Percentiles rank a stretch among this genome's conserved stretches.
Conservation (phyloP, 352 stramenopile species). For the Phytophthora quininea region DNA sequence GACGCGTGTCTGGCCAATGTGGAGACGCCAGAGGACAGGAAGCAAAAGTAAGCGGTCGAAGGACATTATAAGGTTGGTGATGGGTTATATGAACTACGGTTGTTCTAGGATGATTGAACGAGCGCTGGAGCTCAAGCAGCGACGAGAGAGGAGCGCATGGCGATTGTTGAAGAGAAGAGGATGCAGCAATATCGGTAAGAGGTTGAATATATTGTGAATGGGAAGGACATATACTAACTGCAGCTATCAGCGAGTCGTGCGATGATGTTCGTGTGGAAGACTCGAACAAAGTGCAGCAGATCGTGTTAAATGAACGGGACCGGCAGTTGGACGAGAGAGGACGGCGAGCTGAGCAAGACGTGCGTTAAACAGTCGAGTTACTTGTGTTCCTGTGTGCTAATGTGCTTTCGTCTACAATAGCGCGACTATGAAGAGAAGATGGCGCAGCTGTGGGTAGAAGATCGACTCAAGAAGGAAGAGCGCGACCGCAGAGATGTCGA, state of each 20-base stretch:
- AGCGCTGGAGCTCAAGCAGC: conserved; percentile 71
- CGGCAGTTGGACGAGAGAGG: conserved; percentile 66
- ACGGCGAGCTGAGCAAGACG: conserved; percentile 52
- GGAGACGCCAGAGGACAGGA: conserved; percentile 80
- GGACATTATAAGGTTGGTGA: not conserved
- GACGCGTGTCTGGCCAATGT: conserved; percentile 66
- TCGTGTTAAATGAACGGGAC: conserved; percentile 66
- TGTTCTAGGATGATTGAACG: conserved; percentile 72
- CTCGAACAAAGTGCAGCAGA: conserved; percentile 64
- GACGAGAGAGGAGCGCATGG: conserved; percentile 63
- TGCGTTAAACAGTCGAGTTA: conserved; percentile 3
- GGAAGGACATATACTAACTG: not conserved
- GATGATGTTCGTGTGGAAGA: conserved; percentile 68
- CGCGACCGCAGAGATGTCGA: conserved; percentile 65
- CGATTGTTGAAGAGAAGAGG: conserved; percentile 75
- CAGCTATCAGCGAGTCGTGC: conserved; percentile 56
- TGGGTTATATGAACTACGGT: not conserved
- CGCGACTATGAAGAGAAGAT: conserved; percentile 55
- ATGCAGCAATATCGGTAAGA: conserved; percentile 77
- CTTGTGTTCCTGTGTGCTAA: not conserved
- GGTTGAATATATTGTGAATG: not conserved
- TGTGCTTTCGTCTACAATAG: conserved; percentile 17
- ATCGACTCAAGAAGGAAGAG: conserved; percentile 79
- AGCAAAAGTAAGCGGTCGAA: conserved; percentile 58
- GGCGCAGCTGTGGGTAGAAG: conserved; percentile 74